Base-by-base conservation (phyloP, 1,284 basidiomycete genomes). In the Prillingera fragicola region DNA sequence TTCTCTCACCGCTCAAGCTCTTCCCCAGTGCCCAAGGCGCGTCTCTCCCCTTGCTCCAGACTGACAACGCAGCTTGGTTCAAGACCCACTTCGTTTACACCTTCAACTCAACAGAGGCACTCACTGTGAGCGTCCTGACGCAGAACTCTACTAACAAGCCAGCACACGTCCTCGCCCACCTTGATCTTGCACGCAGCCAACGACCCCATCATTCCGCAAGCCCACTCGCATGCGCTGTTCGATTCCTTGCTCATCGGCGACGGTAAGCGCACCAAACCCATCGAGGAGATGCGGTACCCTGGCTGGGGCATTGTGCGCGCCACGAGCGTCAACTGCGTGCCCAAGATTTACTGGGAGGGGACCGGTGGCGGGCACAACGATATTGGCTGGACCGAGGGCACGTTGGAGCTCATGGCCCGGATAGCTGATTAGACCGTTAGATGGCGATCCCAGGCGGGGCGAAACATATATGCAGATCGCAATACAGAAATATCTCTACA, bases 111-210 rank as follows among this genome's bases (percentile, higher is more conserved):
- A 33, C 37, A 15, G 23, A 49, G 3, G 56, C 60, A 7, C 45
- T 69, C 1, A 21, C 43, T 9, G 64, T 65, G 33, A 33, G 59
- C 52, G 25, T 7, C 6, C 42, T 45, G 8, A 41, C 33, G n/a
- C n/a, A n/a, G n/a, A n/a, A n/a, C n/a, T n/a, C n/a, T n/a, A n/a
- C n/a, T n/a, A n/a, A n/a, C n/a, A n/a, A 4, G 5, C 15, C 32
- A 83, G 80, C 73, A 74, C 54, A 78, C 83, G 41, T 77, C 79
- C 25, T 78, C 78, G 0, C 78, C 84, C 5, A 77, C 89, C 6
- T 71, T 94, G 12, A 77, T 95, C 50, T 80, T 80, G 0, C 90
- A 95, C 63, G 81, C 89, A 2, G 76, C 80, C 55, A 76, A 88
- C 61, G 91, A 96, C 70, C 77, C 75, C 60, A 83, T 88, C 29